Evolutionary conservation across 2,329 filamentous ascomycete genomes (phyloP), one percentile per base, ranked within the genome.

Genomic region (Knufia fluminis): DNA sequence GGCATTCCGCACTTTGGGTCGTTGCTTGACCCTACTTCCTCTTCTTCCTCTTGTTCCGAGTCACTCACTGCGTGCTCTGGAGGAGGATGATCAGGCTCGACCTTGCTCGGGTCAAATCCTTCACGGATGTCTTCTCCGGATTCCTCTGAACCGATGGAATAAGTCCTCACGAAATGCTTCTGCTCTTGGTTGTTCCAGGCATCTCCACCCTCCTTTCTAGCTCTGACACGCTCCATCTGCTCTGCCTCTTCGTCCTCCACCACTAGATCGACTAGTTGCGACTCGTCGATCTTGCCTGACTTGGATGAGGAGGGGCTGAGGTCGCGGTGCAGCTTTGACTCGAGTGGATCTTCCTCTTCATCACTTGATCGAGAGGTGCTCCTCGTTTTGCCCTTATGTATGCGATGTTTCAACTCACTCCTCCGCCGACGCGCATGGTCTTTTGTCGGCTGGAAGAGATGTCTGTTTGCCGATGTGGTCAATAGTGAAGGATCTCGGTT

Each of bases 181-280:
- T 52, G 52, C 22, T 52, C 48, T 6, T 39, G 69, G 44, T 74
- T 71, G 54, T 82, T 80, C 75, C 77, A 80, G 16, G 71, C 75
- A 22, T 79, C 72, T 22, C 79, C 76, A 43, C 78, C 76, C 63
- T 82, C 79, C 60, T 80, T 80, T 47, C 78, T 71, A 10, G 76
- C 75, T 46, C 79, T 72, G n/a, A 77, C 75, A 42, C 78, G 74
- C 52, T 83, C 79, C 41, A 76, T 69, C 48, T 79, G 73, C 60
- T 83, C 80, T 4, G 79, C 80, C 41, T 78, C 64, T 39, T 66
- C 72, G 60, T 85, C 79, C 66, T 84, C 80, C 7, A 85, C 77
- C 0, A 84, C 75, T 3, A 85, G 66, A 61, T 85, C 81, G 9
- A 85, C 80, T 3, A 85, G 67, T 57, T 85, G 81, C 55, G 78